These are phyloP conservation scores for Macrolepiota albuminosa DNA, from an alignment of 768 basidiomycete genomes.

Conservation along the genomic window DNA sequence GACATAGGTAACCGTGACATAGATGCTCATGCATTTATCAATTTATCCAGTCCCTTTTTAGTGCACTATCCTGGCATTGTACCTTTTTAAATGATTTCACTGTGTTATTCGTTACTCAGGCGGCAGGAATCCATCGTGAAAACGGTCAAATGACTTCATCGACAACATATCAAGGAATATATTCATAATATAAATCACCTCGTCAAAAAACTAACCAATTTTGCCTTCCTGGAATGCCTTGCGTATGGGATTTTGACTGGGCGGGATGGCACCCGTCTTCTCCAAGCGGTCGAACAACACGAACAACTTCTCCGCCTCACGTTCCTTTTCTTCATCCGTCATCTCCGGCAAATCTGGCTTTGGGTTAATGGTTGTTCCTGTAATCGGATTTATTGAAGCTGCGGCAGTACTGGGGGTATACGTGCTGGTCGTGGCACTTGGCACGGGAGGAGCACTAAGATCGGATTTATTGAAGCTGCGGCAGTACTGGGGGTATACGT, in stretches of 20 bases:
- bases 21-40: too few species aligned
- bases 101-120: not conserved
- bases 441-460: slow-evolving; percentile 54
- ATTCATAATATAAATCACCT: not conserved
- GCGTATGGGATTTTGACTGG: slow-evolving; percentile 67
- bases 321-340: slow-evolving; percentile 95
- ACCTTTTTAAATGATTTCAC: not conserved
- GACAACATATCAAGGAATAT: not conserved
- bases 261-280: slow-evolving; percentile 61
- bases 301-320: slow-evolving; percentile 89
- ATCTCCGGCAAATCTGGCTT: slow-evolving; percentile 48
- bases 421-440: slow-evolving; percentile 21
- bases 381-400: slow-evolving; percentile 74
- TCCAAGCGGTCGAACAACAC: slow-evolving; percentile 89
- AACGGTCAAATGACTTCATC: not conserved
- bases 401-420: slow-evolving; percentile 29
- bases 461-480: slow-evolving; percentile 65
- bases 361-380: slow-evolving; percentile 57
- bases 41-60: too few species aligned
- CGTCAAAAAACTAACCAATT: not conserved
- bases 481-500: slow-evolving; percentile 29
- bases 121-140: not conserved
- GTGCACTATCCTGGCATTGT: too few species aligned
- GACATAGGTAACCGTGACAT: not conserved
- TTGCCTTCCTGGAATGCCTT: slow-evolving; percentile 48